Conservation (phyloP, 768 basidiomycete genomes). For the Auriscalpium vulgare region DNA sequence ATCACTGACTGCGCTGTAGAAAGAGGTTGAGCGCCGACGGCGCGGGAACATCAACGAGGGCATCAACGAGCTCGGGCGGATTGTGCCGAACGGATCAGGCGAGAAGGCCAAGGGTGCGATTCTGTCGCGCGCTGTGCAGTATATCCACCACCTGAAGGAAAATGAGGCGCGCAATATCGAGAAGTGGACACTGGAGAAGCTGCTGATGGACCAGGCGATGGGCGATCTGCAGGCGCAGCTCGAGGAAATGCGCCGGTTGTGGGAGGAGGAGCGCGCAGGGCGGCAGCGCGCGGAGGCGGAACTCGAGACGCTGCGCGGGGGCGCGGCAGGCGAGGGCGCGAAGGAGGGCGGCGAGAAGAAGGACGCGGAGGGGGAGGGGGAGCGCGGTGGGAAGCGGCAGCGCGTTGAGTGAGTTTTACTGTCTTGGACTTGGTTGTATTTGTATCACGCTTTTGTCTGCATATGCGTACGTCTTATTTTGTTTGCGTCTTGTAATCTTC, state of each 20-base stretch:
- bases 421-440: too few species aligned
- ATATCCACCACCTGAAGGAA: conserved; percentile 87
- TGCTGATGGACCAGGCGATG: conserved; percentile 90
- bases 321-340: conserved; percentile 7
- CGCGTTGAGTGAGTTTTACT: conserved; percentile 17
- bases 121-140: conserved; percentile 79
- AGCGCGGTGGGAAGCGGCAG: conserved; percentile 15
- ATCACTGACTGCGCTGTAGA: conserved; percentile 40
- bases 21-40: conserved; percentile 95
- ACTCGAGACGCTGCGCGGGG: conserved; percentile 44
- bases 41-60: conserved; percentile 96
- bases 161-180: conserved; percentile 88
- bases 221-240: conserved; percentile 77
- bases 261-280: conserved; percentile 67
- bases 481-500: too few species aligned
- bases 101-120: conserved; percentile 90
- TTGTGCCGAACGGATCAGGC: conserved; percentile 81
- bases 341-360: not conserved
- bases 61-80: conserved; percentile 83
- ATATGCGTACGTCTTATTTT: too few species aligned
- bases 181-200: conserved; percentile 89
- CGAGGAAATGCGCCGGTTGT: conserved; percentile 72
- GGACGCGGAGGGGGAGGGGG: conserved; percentile 14
- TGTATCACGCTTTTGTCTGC: too few species aligned
- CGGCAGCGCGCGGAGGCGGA: conserved; percentile 59